Evolutionary conservation across 352 stramenopile species (phyloP), one percentile per base, ranked within the genome.

Genomic region (Blastocystis sp.): DNA sequence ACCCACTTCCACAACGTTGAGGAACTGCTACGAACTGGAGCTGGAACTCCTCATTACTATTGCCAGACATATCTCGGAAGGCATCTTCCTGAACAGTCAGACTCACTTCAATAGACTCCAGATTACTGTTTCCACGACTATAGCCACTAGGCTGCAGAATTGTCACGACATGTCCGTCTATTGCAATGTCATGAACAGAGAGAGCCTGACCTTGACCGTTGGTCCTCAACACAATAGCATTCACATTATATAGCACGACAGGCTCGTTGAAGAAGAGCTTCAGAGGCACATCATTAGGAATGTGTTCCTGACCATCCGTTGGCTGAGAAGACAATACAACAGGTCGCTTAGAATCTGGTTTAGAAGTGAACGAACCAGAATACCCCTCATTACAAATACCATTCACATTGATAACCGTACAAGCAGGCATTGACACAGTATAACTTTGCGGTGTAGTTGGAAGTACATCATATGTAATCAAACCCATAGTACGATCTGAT

Each of bases 241-340:
- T 35, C 70, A 81, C 70, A 33, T 60, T 42, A 33, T 66, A 11
- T 19, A 81, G 42, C 0, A 33, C 13, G 27, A 81, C 70, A n/a
- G 22, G 22, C 70, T 81, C 42, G 42, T 81, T 33, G 42, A 81
- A 81, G 19, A 33, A 17, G 48, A 81, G 70, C 27, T 15, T 27
- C 70, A 81, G 22, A 27, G 70, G 70, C 17, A 81, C 40, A 54
- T 81, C 70, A 54, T 62, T 81, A 17, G 70, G 70, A 4, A 81
- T 37, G 7, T 81, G 27, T 15, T 19, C 9, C 70, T 60, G 44
- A 33, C 27, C 70, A 15, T 44, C 27, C 9, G 13, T 24, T 19
- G 70, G 70, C 42, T 81, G 19, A 24, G 70, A 35, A 11, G 9
- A 51, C 70, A 81, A 9, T 56, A 81, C 70, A 24, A 64, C 11